A percentile compares a stretch with the other conserved stretches of the same genome.
Conservation (phyloP, 352 stramenopile species). For the Aphanomyces invadans region DNA sequence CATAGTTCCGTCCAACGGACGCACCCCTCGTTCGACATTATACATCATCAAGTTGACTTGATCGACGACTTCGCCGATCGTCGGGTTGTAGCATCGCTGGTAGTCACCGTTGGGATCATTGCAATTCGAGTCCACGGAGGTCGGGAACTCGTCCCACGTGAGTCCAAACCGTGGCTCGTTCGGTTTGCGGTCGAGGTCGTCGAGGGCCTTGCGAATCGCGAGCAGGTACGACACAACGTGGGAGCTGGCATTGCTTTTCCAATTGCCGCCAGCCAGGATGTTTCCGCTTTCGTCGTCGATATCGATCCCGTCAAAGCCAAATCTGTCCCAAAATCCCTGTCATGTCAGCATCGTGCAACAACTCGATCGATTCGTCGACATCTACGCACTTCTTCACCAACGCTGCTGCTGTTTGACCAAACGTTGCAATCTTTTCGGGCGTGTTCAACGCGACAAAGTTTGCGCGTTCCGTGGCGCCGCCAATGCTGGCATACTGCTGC, state of each 20-base stretch:
- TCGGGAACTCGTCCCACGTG: slow-evolving; percentile 25
- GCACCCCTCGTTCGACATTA: slow-evolving; percentile 31
- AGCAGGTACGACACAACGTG: slow-evolving; percentile 40
- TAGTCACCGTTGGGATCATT: slow-evolving; percentile 28
- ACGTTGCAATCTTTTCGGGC: slow-evolving; percentile 32
- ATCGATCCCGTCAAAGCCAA: slow-evolving; percentile 56
- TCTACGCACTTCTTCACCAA: slow-evolving; percentile 44
- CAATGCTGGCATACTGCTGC: slow-evolving; percentile 47
- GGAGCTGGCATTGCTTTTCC: slow-evolving; percentile 32
- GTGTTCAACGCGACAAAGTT: slow-evolving; percentile 40
- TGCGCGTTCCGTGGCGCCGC: slow-evolving; percentile 67
- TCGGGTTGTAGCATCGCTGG: slow-evolving; percentile 50
- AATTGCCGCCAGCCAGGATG: slow-evolving; percentile 37
- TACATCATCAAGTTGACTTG: slow-evolving; percentile 84
- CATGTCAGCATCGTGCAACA: no score
- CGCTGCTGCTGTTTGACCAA: slow-evolving; percentile 41
- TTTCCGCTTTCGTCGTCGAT: slow-evolving; percentile 58
- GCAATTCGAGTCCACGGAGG: slow-evolving; percentile 5
- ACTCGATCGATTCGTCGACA: no score
- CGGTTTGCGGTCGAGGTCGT: slow-evolving; percentile 42
- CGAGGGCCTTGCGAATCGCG: slow-evolving; percentile 38
- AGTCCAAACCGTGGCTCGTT: slow-evolving; percentile 53
- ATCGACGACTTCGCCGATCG: slow-evolving; percentile 51
- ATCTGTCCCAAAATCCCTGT: no score
- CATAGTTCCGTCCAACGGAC: no score